These are phyloP conservation scores for Leccinum solheimii DNA, from an alignment of 1,284 basidiomycete species.

Conservation along the genomic window DNA sequence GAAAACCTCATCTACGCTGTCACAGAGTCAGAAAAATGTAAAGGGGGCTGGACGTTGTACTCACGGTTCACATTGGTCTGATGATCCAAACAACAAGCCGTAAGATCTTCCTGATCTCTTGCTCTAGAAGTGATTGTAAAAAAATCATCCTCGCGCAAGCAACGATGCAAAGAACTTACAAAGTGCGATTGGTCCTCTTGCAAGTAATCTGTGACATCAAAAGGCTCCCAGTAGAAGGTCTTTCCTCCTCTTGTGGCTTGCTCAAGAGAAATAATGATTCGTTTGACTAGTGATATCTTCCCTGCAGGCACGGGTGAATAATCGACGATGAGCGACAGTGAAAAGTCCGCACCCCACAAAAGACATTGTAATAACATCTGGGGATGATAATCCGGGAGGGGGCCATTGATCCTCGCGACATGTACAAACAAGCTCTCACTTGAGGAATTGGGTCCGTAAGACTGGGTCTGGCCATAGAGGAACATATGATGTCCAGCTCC, in stretches of 20 bases:
- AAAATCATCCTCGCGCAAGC: not conserved
- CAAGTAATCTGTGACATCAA: constrained; percentile 60
- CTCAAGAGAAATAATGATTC: constrained; percentile 70
- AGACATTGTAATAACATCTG: constrained; percentile 91
- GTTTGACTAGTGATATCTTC: constrained; percentile 82
- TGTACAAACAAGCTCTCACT: constrained; percentile 72
- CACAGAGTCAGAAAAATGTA: constrained; percentile 1
- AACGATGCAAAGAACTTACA: constrained; percentile 14
- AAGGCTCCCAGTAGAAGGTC: constrained; percentile 40
- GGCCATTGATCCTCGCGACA: constrained; percentile 80
- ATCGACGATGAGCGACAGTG: not conserved
- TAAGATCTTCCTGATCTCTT: constrained; percentile 40
- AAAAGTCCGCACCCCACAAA: constrained; percentile 70
- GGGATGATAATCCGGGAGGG: constrained; percentile 86
- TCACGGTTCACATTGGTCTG: constrained; percentile 44
- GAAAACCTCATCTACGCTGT: constrained; percentile 58
- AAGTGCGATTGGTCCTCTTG: constrained; percentile 30
- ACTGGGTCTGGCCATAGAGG: constrained; percentile 56
- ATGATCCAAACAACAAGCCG: constrained; percentile 46
- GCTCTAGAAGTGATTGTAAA: constrained; percentile 14
- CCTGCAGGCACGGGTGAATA: constrained; percentile 44
- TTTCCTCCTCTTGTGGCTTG: constrained; percentile 36
- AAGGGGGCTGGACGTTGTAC: constrained; percentile 17
- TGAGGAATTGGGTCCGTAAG: constrained; percentile 26
- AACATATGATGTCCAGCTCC: constrained; percentile 78